A percentile compares a stretch with the other conserved stretches of the same genome.
phyloP scores from a whole-genome alignment of 495 filamentous ascomycete species.

The Bacidia rubella region DNA sequence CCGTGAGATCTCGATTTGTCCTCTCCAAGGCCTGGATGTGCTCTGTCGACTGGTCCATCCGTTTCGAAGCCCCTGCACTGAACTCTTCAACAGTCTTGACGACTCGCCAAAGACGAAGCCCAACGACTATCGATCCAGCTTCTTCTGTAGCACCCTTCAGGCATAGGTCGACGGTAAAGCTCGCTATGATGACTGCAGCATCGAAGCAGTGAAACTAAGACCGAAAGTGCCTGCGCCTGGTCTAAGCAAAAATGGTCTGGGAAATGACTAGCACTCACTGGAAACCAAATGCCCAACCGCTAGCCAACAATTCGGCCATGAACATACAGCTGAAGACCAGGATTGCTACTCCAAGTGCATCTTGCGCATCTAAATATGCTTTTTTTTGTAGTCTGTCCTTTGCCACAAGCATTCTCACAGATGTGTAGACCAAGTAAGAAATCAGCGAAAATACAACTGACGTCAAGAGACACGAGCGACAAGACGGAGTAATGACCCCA shows the following conservation, averaged over 20 bases:
- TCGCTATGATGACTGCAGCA: slow-evolving; percentile 44
- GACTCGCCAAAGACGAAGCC: slow-evolving; percentile 53
- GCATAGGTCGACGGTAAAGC: slow-evolving; percentile 45
- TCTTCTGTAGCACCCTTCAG: slow-evolving; percentile 45
- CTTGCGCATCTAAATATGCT: slow-evolving; percentile 26
- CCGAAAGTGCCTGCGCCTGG: slow-evolving; percentile 39
- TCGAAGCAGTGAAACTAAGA: slow-evolving; percentile 52
- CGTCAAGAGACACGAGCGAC: slow-evolving; percentile 40
- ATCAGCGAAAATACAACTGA: slow-evolving; percentile 45
- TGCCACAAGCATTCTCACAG: slow-evolving; percentile 35
- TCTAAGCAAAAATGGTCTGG: slow-evolving; percentile 4
- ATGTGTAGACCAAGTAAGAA: slow-evolving; percentile 47
- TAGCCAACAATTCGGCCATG: slow-evolving; percentile 42
- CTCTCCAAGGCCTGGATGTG: slow-evolving; percentile 30
- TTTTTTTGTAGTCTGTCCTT: slow-evolving; percentile 18
- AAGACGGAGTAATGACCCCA: slow-evolving; percentile 46
- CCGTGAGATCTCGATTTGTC: slow-evolving; percentile 33
- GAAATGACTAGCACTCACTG: too few species aligned
- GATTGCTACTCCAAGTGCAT: slow-evolving; percentile 30
- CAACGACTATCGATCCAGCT: slow-evolving; percentile 47
- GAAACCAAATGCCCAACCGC: slow-evolving; percentile 42
- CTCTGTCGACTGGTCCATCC: slow-evolving; percentile 32
- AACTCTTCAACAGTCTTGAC: slow-evolving; percentile 57
- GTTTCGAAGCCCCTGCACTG: slow-evolving; percentile 42
- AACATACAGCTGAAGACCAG: slow-evolving; percentile 47